Evolutionary conservation across 1,139 yeast genomes (phyloP), one percentile per base, ranked within the genome.

Genomic region (Diutina siamensis): DNA sequence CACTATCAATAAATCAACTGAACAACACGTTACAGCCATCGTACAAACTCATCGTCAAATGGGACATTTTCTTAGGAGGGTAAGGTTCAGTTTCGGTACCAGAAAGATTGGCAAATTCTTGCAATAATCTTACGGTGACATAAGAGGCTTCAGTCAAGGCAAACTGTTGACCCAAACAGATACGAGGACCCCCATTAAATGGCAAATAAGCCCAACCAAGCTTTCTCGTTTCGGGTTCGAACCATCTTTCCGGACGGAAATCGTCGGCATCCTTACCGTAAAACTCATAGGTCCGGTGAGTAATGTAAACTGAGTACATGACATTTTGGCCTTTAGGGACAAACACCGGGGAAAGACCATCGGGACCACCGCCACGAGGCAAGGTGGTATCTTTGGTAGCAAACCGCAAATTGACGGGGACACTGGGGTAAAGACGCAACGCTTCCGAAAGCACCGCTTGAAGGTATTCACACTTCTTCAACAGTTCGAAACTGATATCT

Each of bases 121-220:
- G 62, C 7, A 45, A 40, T 44, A 76, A 55, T 47, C 80, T 60
- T 13, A 63, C 65, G 35, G 70, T 52, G 7, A 70, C 67, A 50
- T 73, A 75, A 2, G 73, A 63, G 2, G 77, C 74, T 57, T 76
- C 82, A 18, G 79, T 74, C 48, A 76, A 65, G 1, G 80, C 80
- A 58, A 56, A 74, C 55, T 74, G 80, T 57, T 76, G 44, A 1
- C 44, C 44, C 80, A 76, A 61, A 53, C 82, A 76, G 47, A 76
- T 75, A 47, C 82, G 62, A 28, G 82, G 81, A 4, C 82, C 82
- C 44, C 80, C 81, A 52, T 76, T 76, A 61, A 74, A 17, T 80
- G 80, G 80, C 15, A 42, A 20, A 17, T 32, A 31, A 74, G 72
- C 73, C 79, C 80, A 76, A 19, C 72, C 73, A 48, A 63, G 55